phyloP scores from a whole-genome alignment of 2,329 filamentous ascomycete genomes.

The Grosmannia clavigera region DNA sequence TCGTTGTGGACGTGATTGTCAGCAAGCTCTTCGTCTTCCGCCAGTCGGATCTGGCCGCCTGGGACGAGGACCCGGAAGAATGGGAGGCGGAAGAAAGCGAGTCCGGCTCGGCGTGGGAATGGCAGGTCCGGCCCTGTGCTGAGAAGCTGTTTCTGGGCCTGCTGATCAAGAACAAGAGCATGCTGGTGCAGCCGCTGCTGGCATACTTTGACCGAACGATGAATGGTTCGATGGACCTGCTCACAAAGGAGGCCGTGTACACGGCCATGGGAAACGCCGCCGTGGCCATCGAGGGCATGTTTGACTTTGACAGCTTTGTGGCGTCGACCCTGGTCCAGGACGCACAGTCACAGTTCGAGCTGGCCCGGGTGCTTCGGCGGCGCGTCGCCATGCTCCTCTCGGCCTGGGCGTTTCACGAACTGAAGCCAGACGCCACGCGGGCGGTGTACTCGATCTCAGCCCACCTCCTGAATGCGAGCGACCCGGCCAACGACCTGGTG shows the following conservation, averaged over 20 bases:
- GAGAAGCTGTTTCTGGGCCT: constrained; percentile 91
- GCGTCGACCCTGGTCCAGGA: constrained; percentile 64
- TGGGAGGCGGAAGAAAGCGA: constrained; percentile 89
- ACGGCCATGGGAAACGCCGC: constrained; percentile 83
- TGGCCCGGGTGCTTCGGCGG: constrained; percentile 73
- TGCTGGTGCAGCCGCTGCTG: constrained; percentile 68
- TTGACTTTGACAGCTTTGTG: constrained; percentile 78
- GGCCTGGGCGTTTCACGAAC: constrained; percentile 75
- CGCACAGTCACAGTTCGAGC: constrained; percentile 48
- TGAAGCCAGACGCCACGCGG: constrained; percentile 53
- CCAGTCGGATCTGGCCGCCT: constrained; percentile 72
- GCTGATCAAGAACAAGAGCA: constrained; percentile 73
- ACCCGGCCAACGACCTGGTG: constrained; percentile 76
- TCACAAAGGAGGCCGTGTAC: constrained; percentile 89
- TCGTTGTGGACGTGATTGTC: constrained; percentile 75
- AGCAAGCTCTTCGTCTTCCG: constrained; percentile 82
- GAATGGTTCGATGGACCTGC: constrained; percentile 51
- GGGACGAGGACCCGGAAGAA: constrained; percentile 89
- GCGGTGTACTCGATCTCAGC: constrained; percentile 82
- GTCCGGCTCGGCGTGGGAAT: constrained; percentile 77
- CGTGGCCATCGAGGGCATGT: constrained; percentile 55
- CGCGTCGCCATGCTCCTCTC: constrained; percentile 81
- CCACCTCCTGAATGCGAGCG: constrained; percentile 65
- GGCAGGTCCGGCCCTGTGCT: constrained; percentile 80
- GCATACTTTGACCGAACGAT: constrained; percentile 72